Base-by-base conservation (phyloP, 108 stramenopile species). In the Pelagomonas calceolata region DNA sequence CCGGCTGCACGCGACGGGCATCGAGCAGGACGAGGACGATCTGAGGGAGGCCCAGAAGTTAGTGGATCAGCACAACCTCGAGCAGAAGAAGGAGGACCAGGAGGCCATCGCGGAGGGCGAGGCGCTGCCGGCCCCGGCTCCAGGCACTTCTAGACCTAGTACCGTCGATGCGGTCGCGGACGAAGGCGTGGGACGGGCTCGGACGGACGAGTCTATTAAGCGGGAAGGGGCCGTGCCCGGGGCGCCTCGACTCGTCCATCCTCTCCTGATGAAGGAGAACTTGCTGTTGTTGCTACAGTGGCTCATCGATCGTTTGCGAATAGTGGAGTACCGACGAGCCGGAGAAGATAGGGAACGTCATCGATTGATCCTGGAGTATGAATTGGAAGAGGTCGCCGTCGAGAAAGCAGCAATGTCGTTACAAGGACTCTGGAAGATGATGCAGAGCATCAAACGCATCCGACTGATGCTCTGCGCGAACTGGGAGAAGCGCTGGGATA, bases 401-500 rank as follows among this genome's bases (percentile, higher is more conserved):
- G 31, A 45, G 16, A 32, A 36, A 17, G 66, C 34, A 33, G 76
- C 76, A 18, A 63, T 64, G 43, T 34, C 33, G 29, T 30, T 76
- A 30, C 76, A 76, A 46, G 76, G 76, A 4, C 30, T 76, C 29
- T 76, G 45, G 36, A 69, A 70, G 36, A 70, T 66, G 60, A 43
- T 65, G 32, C 31, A 67, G 63, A 66, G 46, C 39, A 66, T 45
- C n/a, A 66, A 72, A n/a, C 34, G 64, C 35, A 76, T 76, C 66
- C 39, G 51, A n/a, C 14, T 7, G 18, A 7, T 72, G 31, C 44
- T 72, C 4, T 32, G 51, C 9, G 34, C n/a, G 26, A 35, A 69
- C 26, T 86, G 74, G 67, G 82, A 81, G 70, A 86, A 86, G 79
- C 79, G 79, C 31, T 86, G 73, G 64, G 81, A 82, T 63, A 68